Percentiles rank a stretch among this genome's conserved stretches.
Evolutionary conservation across 495 filamentous ascomycete species (phyloP).

Genomic region (Patellaria atrata): DNA sequence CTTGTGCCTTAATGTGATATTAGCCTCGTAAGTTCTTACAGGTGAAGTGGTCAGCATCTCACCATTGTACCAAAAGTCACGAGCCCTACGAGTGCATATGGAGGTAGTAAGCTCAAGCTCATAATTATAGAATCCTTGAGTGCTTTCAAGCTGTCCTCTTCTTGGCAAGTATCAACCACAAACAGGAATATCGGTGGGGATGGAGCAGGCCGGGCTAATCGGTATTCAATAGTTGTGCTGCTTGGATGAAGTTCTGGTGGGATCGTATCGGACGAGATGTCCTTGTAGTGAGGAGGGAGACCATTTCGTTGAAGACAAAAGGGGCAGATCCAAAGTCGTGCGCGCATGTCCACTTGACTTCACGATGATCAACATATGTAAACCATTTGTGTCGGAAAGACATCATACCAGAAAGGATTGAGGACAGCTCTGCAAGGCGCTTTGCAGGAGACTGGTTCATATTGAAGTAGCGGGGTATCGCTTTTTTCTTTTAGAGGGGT

Average conservation of each 20-base stretch:
- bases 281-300: slow-evolving; percentile 95
- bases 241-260: slow-evolving; percentile 86
- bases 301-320: slow-evolving; percentile 94
- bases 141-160: slow-evolving; percentile 91
- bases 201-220: slow-evolving; percentile 79
- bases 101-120: slow-evolving; percentile 88
- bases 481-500: slow-evolving; percentile 93
- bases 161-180: slow-evolving; percentile 97
- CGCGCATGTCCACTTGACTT: slow-evolving; percentile 90
- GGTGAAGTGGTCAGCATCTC: slow-evolving; percentile 17
- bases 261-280: slow-evolving; percentile 89
- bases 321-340: slow-evolving; percentile 94
- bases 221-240: slow-evolving; percentile 97
- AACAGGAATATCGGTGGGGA: slow-evolving; percentile 95
- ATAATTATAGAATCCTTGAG: slow-evolving; percentile 93
- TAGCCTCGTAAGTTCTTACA: slow-evolving; percentile 10
- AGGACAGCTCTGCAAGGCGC: slow-evolving; percentile 88
- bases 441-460: slow-evolving; percentile 97
- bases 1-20: slow-evolving; percentile 54
- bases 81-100: slow-evolving; percentile 84
- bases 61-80: slow-evolving; percentile 98
- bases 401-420: slow-evolving; percentile 76
- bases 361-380: slow-evolving; percentile 6
- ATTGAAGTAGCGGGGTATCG: slow-evolving; percentile 78
- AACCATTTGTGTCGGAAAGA: not conserved